Conservation (phyloP, 2,329 filamentous ascomycete species). For the Xylariaceae sp. region DNA sequence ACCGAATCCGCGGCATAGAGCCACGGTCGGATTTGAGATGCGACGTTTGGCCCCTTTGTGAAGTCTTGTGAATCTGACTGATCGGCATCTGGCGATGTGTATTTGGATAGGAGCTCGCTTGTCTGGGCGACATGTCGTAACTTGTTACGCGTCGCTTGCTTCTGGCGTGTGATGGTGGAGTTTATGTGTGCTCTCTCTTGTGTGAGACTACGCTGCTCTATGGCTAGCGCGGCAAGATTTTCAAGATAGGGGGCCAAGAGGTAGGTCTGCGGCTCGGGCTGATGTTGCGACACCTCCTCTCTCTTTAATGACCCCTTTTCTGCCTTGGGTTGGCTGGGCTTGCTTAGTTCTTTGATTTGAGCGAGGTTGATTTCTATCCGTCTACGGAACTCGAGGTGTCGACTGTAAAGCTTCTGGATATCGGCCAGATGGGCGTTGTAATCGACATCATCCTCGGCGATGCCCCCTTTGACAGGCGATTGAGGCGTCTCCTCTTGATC, state of each 20-base stretch:
- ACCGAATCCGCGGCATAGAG: constrained; percentile 58
- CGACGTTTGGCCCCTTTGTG: constrained; percentile 36
- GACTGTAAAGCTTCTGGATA: constrained; percentile 54
- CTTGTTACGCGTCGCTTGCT: constrained; percentile 47
- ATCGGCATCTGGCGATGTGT: constrained; percentile 34
- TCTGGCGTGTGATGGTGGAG: constrained; percentile 47
- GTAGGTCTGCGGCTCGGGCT: constrained; percentile 33
- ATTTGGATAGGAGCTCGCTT: constrained; percentile 57
- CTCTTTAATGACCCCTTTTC: neutral
- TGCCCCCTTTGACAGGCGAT: constrained; percentile 19
- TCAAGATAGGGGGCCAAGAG: constrained; percentile 58
- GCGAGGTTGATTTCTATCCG: constrained; percentile 43
- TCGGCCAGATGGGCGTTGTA: constrained; percentile 42
- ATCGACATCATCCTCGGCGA: constrained; percentile 21
- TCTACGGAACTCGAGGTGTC: constrained; percentile 51
- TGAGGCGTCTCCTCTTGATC: constrained; percentile 17
- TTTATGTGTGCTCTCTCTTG: constrained; percentile 59
- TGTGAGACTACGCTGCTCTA: constrained; percentile 55
- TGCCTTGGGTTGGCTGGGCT: constrained; percentile 2
- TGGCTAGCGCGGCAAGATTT: constrained; percentile 50
- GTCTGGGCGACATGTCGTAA: constrained; percentile 58
- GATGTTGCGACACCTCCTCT: constrained; percentile 1
- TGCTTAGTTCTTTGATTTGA: constrained; percentile 16
- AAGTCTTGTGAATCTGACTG: constrained; percentile 21
- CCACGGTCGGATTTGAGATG: constrained; percentile 53